These are phyloP conservation scores for Extremus antarcticus DNA, from an alignment of 495 filamentous ascomycete genomes.

Conservation along the genomic window DNA sequence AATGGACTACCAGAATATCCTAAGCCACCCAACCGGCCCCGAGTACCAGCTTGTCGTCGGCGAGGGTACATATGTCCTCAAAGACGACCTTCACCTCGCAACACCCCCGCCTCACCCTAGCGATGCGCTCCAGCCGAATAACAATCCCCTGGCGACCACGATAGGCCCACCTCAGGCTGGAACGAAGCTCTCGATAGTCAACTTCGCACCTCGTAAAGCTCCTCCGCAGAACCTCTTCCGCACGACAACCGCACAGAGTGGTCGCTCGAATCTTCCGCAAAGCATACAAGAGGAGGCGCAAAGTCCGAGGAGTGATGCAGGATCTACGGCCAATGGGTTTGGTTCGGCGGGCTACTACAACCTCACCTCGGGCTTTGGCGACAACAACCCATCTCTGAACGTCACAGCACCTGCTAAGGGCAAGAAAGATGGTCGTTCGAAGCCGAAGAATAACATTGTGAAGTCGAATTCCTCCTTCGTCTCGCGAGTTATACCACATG, in stretches of 20 bases:
- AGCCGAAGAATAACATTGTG: slow-evolving; percentile 93
- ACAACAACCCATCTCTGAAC: slow-evolving; percentile 64
- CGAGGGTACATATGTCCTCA: slow-evolving; percentile 85
- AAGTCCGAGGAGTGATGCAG: slow-evolving; percentile 25
- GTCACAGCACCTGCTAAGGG: slow-evolving; percentile 32
- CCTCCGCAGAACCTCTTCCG: slow-evolving; percentile 45
- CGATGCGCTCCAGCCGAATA: slow-evolving; percentile 72
- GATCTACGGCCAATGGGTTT: slow-evolving; percentile 24
- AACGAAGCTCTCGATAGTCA: slow-evolving; percentile 72
- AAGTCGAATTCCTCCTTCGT: slow-evolving; percentile 98
- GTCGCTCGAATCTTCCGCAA: slow-evolving; percentile 31
- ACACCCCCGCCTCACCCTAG: slow-evolving; percentile 92
- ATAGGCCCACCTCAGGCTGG: slow-evolving; percentile 70
- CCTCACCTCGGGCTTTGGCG: slow-evolving; percentile 65
- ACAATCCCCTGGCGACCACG: slow-evolving; percentile 79
- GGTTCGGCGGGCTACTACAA: slow-evolving; percentile 14
- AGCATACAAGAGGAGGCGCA: slow-evolving; percentile 33
- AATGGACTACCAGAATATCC: slow-evolving; percentile 42
- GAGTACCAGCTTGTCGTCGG: slow-evolving; percentile 79
- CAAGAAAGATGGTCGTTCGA: slow-evolving; percentile 63
- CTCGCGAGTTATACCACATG: slow-evolving; percentile 85
- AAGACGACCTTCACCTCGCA: slow-evolving; percentile 82
- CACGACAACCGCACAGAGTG: slow-evolving; percentile 35
- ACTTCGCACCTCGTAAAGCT: slow-evolving; percentile 49
- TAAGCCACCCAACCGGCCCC: slow-evolving; percentile 66